Evolutionary conservation across 176 grass and related monocot species (phyloP).

Genomic region (Carex myosuroides): DNA sequence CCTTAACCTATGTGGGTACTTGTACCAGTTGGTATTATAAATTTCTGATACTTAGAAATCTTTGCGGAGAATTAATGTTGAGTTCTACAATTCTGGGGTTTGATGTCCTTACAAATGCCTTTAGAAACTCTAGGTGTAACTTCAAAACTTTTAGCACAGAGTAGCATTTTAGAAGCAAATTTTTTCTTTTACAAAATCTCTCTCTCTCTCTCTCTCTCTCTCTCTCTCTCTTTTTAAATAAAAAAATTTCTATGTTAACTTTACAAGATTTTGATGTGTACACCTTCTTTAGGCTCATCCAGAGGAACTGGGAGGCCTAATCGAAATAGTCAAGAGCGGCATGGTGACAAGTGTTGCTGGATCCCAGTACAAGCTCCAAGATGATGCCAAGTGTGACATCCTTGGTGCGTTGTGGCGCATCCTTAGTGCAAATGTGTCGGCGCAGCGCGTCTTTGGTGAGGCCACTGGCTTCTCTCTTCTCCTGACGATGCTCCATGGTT

Average conservation of each 20-base stretch:
- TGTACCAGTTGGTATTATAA: background rate
- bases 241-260: background rate
- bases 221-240: background rate
- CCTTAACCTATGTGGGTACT: background rate
- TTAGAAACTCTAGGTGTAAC: background rate
- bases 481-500: slow-evolving; percentile 79
- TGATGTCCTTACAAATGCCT: background rate
- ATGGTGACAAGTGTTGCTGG: slow-evolving; percentile 84
- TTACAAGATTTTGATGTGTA: background rate
- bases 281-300: slow-evolving; percentile 70
- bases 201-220: background rate
- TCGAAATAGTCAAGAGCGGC: slow-evolving; percentile 94
- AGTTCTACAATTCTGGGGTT: background rate
- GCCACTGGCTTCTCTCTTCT: slow-evolving; percentile 97
- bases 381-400: slow-evolving; percentile 85
- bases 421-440: slow-evolving; percentile 74
- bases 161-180: background rate
- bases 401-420: slow-evolving; percentile 95
- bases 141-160: background rate
- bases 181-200: background rate
- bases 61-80: background rate
- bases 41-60: background rate
- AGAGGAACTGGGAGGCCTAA: slow-evolving; percentile 82
- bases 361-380: slow-evolving; percentile 85
- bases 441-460: slow-evolving; percentile 92